These are phyloP conservation scores for Beauveria varroae DNA, from an alignment of 2,329 filamentous ascomycete genomes.

Conservation along the genomic window DNA sequence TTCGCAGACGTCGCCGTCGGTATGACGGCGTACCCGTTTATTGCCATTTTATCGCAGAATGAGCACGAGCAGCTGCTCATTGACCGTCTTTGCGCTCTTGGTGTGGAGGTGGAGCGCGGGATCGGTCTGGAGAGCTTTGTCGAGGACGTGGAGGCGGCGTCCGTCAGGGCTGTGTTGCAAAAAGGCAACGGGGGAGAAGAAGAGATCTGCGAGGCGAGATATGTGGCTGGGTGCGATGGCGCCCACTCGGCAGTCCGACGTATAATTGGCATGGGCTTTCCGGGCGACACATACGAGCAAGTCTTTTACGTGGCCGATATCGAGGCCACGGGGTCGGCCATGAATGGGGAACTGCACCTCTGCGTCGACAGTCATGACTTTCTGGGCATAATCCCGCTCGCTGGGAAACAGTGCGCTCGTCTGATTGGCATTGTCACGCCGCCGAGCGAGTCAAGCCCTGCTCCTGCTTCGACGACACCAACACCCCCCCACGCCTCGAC, in stretches of 20 bases:
- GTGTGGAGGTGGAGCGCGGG: constrained; percentile 1
- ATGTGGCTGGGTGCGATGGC: constrained; percentile 10
- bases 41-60: background rate
- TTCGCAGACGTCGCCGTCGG: background rate
- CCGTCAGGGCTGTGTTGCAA: background rate
- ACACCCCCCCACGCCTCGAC: background rate
- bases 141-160: background rate
- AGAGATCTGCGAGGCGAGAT: background rate
- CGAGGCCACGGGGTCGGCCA: constrained; percentile 5
- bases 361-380: constrained; percentile 9
- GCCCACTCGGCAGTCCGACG: constrained; percentile 4
- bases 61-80: constrained; percentile 7
- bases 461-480: background rate
- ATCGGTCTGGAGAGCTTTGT: background rate
- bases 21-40: background rate
- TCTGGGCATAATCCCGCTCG: constrained; percentile 3
- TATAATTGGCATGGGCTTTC: background rate
- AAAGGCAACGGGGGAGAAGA: background rate
- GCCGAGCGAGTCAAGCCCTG: too few relatives aligned
- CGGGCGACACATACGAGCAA: constrained; percentile 9
- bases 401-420: background rate
- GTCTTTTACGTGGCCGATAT: constrained; percentile 11
- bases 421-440: constrained; percentile 3
- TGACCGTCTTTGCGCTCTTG: background rate
- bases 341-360: constrained; percentile 7